Evolutionary conservation across 805 yeast species (phyloP), one percentile per base, ranked within the genome.

Genomic region (Monosporozyma solicola): DNA sequence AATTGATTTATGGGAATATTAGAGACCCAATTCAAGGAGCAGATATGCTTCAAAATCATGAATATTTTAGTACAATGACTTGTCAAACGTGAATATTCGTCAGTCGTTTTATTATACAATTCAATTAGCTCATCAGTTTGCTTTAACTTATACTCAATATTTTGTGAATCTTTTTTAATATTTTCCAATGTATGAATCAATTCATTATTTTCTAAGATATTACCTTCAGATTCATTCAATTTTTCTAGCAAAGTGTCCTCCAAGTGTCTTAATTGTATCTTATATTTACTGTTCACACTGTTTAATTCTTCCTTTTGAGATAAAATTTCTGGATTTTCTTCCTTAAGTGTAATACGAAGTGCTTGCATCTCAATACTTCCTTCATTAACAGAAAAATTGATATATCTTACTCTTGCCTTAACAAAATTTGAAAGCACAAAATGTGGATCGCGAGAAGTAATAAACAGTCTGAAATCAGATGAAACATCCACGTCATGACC

Each of bases 331-430:
- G 97, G 96, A 29, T 76, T 72, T 55, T 80, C 79, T 10, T 71
- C 67, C 32, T 71, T 65, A 41, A 92, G 67, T 0, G 86, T 72
- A 50, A 76, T 66, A 55, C 84, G 80, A 53, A 87, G 68, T 0
- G 86, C 74, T 57, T 84, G 84, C 31, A 77, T 74, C 54, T 85
- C 83, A 49, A 91, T 68, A 47, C 84, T 82, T 47, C 82, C 78
- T 44, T 78, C 73, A 0, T 96, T 85, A n/a, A 86, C 71, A 0
- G 90, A 76, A 66, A 84, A 92, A 66, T 88, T 87, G 20, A 87
- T 72, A 10, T 82, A 61, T 3, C 83, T 72, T 10, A 86, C 78
- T 53, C 94, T 72, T 15, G 90, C 74, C 13, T 77, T 61, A n/a
- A 89, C 72, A 62, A 78, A 83, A 2, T 84, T 72, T 0, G 84